These are phyloP conservation scores for Nicotiana sylvestris DNA, from an alignment of 257 asterid species.

Conservation along the genomic window DNA sequence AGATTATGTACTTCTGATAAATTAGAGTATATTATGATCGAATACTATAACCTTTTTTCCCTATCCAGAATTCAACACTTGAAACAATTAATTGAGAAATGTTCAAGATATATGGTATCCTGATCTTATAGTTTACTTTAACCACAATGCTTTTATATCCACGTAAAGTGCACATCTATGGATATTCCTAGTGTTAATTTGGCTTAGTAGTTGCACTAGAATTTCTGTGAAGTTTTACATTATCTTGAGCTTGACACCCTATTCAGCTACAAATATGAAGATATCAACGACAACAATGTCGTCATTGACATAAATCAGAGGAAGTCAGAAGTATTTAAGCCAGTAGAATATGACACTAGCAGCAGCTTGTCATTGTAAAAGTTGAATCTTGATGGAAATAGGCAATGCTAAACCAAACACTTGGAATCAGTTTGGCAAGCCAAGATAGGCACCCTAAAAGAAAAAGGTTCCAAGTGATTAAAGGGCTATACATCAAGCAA, in stretches of 20 bases:
- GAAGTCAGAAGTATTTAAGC: constrained; percentile 15
- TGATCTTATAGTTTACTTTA: background rate
- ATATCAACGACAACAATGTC: constrained; percentile 10
- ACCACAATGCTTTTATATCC: background rate
- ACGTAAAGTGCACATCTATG: background rate
- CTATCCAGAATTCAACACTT: background rate
- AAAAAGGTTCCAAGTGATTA: constrained; percentile 35
- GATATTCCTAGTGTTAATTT: background rate
- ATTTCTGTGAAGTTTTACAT: background rate
- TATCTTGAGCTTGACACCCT: background rate
- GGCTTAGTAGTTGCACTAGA: background rate
- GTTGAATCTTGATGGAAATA: constrained; percentile 29
- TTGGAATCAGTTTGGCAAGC: constrained; percentile 43
- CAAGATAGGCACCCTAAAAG: constrained; percentile 35
- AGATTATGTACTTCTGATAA: background rate
- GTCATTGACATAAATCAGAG: constrained; percentile 41
- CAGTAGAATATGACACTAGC: constrained; percentile 32
- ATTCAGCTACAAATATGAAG: background rate
- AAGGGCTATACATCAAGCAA: constrained; percentile 44
- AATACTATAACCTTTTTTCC: background rate
- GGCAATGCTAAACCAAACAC: constrained; percentile 9
- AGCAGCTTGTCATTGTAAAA: constrained; percentile 18
- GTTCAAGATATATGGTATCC: background rate
- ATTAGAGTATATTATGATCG: background rate
- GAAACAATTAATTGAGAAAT: background rate